Conservation (phyloP, 208 protist species). For the Leishmania mexicana region DNA sequence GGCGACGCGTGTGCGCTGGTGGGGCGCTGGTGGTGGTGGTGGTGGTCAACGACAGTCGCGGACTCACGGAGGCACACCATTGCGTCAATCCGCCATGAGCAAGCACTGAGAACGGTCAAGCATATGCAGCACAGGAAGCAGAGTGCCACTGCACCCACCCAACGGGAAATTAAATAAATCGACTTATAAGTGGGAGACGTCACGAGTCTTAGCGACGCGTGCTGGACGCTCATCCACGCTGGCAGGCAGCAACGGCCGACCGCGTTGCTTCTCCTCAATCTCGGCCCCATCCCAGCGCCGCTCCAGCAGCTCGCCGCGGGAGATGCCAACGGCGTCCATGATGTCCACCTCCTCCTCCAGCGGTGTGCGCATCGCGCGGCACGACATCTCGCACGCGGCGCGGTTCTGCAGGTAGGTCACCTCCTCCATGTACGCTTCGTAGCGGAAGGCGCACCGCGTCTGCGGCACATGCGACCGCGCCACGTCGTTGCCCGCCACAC, state of each 20-base stretch:
- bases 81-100: too few relatives aligned
- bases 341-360: constrained; percentile 58
- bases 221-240: not conserved
- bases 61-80: too few relatives aligned
- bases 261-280: constrained; percentile 3
- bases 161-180: not conserved
- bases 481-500: constrained; percentile 88
- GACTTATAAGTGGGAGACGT: constrained; percentile 19
- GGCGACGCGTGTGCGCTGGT: too few relatives aligned
- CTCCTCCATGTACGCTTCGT: constrained; percentile 93
- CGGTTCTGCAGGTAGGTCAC: constrained; percentile 62
- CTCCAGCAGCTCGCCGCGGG: constrained; percentile 53
- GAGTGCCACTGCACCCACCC: not conserved
- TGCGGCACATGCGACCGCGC: constrained; percentile 94
- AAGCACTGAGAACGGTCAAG: not conserved
- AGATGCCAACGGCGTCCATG: constrained; percentile 52
- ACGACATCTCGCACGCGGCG: constrained; percentile 40
- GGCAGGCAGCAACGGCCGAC: not conserved
- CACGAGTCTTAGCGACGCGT: constrained; percentile 3
- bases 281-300: constrained; percentile 25
- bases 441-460: constrained; percentile 93
- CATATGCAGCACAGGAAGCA: not conserved
- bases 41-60: too few relatives aligned
- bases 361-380: constrained; percentile 47
- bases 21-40: too few relatives aligned